phyloP scores from a whole-genome alignment of 495 filamentous ascomycete species.

The Aspergillus nanangensis region DNA sequence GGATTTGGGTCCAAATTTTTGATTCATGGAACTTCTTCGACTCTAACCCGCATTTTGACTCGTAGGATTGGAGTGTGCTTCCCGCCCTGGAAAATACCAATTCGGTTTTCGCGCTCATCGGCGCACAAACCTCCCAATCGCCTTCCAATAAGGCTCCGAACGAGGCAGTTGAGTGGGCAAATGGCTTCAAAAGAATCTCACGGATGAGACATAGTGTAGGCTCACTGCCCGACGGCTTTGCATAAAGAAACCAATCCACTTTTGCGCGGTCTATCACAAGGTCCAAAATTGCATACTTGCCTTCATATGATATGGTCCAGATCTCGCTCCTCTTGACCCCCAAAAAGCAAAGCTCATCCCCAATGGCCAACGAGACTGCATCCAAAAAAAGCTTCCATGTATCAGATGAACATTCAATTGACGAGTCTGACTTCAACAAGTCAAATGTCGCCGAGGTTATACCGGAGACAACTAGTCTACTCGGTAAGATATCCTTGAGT shows the following conservation, averaged over 20 bases:
- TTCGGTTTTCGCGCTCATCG: constrained; percentile 22
- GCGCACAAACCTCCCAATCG: constrained; percentile 49
- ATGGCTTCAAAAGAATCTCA: constrained; percentile 45
- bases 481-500: constrained; percentile 43
- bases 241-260: constrained; percentile 54
- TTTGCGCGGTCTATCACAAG: constrained; percentile 37
- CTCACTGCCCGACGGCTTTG: constrained; percentile 32
- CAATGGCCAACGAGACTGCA: constrained; percentile 26
- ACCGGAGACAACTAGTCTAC: constrained; percentile 33
- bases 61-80: constrained; percentile 17
- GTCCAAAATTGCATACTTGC: constrained; percentile 41
- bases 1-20: constrained; percentile 36
- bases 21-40: constrained; percentile 23
- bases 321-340: constrained; percentile 40
- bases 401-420: not conserved
- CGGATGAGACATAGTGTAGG: constrained; percentile 39
- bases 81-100: constrained; percentile 21
- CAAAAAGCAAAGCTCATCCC: constrained; percentile 40
- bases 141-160: constrained; percentile 31
- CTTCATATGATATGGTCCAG: constrained; percentile 53
- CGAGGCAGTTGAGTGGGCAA: constrained; percentile 47
- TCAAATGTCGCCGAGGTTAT: constrained; percentile 27
- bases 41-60: constrained; percentile 37
- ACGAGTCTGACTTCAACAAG: constrained; percentile 8
- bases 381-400: constrained; percentile 36